These are phyloP conservation scores for Quercus robur DNA, from an alignment of 306 rosid species.

Conservation along the genomic window DNA sequence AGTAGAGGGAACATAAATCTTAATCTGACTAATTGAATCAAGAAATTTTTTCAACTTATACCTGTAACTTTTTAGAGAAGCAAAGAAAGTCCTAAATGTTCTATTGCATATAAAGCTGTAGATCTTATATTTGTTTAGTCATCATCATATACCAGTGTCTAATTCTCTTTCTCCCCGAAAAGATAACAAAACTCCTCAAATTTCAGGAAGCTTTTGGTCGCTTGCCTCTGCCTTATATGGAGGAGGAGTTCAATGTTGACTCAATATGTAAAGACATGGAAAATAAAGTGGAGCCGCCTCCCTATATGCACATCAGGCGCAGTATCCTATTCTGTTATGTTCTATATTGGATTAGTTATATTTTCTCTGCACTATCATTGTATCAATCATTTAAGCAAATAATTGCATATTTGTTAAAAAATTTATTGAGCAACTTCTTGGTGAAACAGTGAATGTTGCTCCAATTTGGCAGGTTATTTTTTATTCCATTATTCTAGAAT, in stretches of 20 bases:
- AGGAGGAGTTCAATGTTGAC: conserved; percentile 87
- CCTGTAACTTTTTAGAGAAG: background rate
- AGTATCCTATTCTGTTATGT: conserved; percentile 59
- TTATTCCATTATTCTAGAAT: background rate
- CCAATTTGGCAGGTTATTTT: background rate
- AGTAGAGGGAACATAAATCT: background rate
- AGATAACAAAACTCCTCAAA: background rate
- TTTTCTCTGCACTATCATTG: background rate
- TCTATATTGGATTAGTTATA: conserved; percentile 17
- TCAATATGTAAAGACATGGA: conserved; percentile 67
- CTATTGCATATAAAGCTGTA: background rate
- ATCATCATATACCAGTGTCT: background rate
- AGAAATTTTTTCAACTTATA: background rate
- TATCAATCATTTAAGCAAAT: conserved; percentile 2
- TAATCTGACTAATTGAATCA: background rate
- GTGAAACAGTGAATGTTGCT: background rate
- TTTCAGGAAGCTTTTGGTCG: conserved; percentile 67
- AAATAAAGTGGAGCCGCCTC: conserved; percentile 67
- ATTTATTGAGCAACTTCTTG: background rate
- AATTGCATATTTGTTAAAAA: conserved; percentile 13
- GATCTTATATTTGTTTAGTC: background rate
- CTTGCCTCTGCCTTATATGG: conserved; percentile 70
- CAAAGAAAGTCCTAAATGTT: background rate
- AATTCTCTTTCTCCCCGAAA: background rate
- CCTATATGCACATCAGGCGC: conserved; percentile 73